Base-by-base conservation (phyloP, 2,329 filamentous ascomycete genomes). In the Pseudocercospora macadamiae region DNA sequence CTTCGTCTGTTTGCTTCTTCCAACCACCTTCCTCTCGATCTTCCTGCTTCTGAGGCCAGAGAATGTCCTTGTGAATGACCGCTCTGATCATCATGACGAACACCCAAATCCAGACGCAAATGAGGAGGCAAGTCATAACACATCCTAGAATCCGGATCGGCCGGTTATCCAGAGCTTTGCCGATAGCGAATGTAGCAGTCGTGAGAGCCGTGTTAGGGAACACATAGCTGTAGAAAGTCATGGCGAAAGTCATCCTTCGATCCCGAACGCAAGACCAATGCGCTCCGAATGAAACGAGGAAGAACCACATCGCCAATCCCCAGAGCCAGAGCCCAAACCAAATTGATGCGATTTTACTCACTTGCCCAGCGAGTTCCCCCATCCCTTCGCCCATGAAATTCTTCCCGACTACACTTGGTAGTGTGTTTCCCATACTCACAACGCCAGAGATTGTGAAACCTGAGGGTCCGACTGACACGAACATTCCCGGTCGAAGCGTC, bases 211-310 rank as follows among this genome's bases (percentile, higher is more conserved):
- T 93, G 66, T 93, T 91, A 1, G 90, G 89, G 68, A 93, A 93
- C 4, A 93, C 82, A 73, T 93, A 93, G 3, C 86, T 90, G 75
- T 88, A 95, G 87, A 90, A 96, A 1, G 87, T 90, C 89, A 95
- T 93, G 16, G 89, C 87, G 68, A 93, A 95, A 3, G 86, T 82
- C 78, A 92, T 85, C 55, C 80, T 83, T 34, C 82, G 81, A 9
- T 82, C 77, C 0, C 80, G 77, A 18, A 87, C 79, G 51, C 88
- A 87, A 26, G 86, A 88, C 81, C 83, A 89, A 59, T 93, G 83
- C 1, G 89, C 89, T 2, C 89, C 88, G n/a, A 90, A 83, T 1
- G 86, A 88, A 9, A 95, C 86, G 57, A 93, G 78, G 73, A 93
- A 93, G 77, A 93, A 95, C 87, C 90, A 95, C 25, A 91, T 75